Evolutionary conservation across 2,329 filamentous ascomycete genomes (phyloP), one percentile per base, ranked within the genome.

Genomic region (Rosellinia necatrix): DNA sequence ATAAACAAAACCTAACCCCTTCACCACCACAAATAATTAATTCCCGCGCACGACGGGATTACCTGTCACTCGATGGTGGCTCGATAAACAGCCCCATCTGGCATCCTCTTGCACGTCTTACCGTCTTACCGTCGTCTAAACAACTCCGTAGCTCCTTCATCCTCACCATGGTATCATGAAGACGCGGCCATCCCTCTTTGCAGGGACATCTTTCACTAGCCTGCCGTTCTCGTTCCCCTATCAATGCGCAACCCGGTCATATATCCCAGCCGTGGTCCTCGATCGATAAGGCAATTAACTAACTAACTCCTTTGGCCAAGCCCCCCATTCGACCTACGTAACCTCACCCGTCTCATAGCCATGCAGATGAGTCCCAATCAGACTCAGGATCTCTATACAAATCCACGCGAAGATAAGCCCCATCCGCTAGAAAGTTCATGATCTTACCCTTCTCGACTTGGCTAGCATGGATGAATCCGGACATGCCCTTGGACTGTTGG

Each of bases 391-490:
- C 69, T 0, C 72, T 67, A 46, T 76, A 72, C 42, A 74, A 53
- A 17, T 56, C 38, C 1, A 70, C 70, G n/a, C 73, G 63, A 17
- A 62, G 52, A 27, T 61, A 64, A 27, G 53, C 71, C 0, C 62
- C 66, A 4, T 59, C 56, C 0, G 72, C 66, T 0, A 68, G 70
- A 0, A 82, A n/a, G n/a, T n/a, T 62, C 12, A 76, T 69, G 3
- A 83, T 71, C 67, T 83, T 80, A 0, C 80, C 81, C 58, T 75
- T 77, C 48, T 80, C 76, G 17, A 82, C 81, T 40, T 77, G 71
- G 34, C 86, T 76, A 6, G 71, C 75, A 78, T 81, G 85, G 0
- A 75, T 66, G 0, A 81, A 64, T 2, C 70, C 72, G 0, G 78
- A 73, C 0, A 78, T 75, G 1, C 72, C 77, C 0, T 75, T 75